phyloP scores from a whole-genome alignment of 1,139 yeast species.

The Ogataea hybrid region DNA sequence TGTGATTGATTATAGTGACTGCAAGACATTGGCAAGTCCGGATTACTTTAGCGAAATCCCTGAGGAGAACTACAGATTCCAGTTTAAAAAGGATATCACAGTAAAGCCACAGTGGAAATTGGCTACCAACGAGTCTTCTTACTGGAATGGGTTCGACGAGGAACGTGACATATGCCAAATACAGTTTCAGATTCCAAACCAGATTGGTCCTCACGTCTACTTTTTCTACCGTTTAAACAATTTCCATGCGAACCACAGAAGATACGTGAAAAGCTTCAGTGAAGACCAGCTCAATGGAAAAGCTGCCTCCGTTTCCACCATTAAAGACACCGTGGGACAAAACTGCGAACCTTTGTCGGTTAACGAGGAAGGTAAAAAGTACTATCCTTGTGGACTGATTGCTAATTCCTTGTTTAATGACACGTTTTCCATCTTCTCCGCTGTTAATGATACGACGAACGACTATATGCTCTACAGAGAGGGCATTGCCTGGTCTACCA shows the following conservation, averaged over 20 bases:
- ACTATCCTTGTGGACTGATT: slow-evolving; percentile 93
- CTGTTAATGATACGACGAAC: slow-evolving; percentile 44
- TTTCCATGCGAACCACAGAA: slow-evolving; percentile 90
- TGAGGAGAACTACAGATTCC: slow-evolving; percentile 46
- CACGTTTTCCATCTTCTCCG: slow-evolving; percentile 56
- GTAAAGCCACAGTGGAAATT: slow-evolving; percentile 67
- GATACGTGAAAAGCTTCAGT: slow-evolving; percentile 86
- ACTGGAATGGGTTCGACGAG: slow-evolving; percentile 46
- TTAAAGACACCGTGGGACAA: slow-evolving; percentile 72
- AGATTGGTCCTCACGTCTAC: slow-evolving; percentile 72
- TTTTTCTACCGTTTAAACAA: slow-evolving; percentile 78
- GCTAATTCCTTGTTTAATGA: slow-evolving; percentile 94
- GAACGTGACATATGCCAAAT: slow-evolving; percentile 68
- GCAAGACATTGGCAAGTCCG: slow-evolving; percentile 57
- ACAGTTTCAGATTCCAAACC: slow-evolving; percentile 76
- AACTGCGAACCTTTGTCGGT: slow-evolving; percentile 82
- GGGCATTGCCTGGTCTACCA: slow-evolving; percentile 88
- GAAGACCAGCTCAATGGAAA: slow-evolving; percentile 88
- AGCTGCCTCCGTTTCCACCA: slow-evolving; percentile 49
- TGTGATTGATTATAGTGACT: slow-evolving; percentile 76
- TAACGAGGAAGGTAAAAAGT: slow-evolving; percentile 52
- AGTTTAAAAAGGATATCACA: slow-evolving; percentile 43
- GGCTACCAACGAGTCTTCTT: slow-evolving; percentile 40
- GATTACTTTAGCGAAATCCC: slow-evolving; percentile 63
- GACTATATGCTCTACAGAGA: slow-evolving; percentile 62